Base-by-base conservation (phyloP, 805 yeast genomes). In the Blastobotrys americana region DNA sequence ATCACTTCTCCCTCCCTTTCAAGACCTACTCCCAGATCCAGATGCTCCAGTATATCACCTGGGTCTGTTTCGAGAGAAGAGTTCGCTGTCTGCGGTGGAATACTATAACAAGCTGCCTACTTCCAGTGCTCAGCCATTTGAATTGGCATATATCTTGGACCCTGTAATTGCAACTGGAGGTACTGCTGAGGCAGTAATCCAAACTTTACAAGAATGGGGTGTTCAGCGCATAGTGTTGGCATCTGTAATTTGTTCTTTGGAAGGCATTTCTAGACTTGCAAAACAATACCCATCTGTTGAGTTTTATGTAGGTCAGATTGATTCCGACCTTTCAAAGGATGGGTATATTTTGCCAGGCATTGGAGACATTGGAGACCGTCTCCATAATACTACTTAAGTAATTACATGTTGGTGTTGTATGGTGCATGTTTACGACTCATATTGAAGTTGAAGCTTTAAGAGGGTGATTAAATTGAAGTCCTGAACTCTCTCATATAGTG, bases 131-230 rank as follows among this genome's bases (percentile, higher is more conserved):
- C 22, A 33, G 3, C 46, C 49, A 4, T 43, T 37, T 36, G 56
- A 53, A 16, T 27, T 56, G 15, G 66, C 61, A 8, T 47, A 60
- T 44, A 55, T 61, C 21, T 41, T 61, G 13, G 66, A 61, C 36
- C 66, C 66, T 18, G 57, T 60, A 10, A 53, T 61, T 44, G 66
- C 66, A 2, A 61, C 66, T n/a, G 65, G 66, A n/a, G 64, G 65
- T 15, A 61, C 66, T 8, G 60, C 60, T 13, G 33, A 41, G 19
- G 66, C 66, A 4, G 65, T 57, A 15, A 53, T 61, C 35, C 58
- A 55, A 37, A 54, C 59, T 8, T 45, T 60, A 34, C 48, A 47
- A 54, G 66, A 61, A 39, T 61, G 66, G 61, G 59, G 58, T n/a
- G 63, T 51, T 19, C 48, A 53, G 42, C 49, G 52, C 43, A 56